These are phyloP conservation scores for Hymenoscyphus scutula DNA, from an alignment of 2,329 filamentous ascomycete species.

Conservation along the genomic window DNA sequence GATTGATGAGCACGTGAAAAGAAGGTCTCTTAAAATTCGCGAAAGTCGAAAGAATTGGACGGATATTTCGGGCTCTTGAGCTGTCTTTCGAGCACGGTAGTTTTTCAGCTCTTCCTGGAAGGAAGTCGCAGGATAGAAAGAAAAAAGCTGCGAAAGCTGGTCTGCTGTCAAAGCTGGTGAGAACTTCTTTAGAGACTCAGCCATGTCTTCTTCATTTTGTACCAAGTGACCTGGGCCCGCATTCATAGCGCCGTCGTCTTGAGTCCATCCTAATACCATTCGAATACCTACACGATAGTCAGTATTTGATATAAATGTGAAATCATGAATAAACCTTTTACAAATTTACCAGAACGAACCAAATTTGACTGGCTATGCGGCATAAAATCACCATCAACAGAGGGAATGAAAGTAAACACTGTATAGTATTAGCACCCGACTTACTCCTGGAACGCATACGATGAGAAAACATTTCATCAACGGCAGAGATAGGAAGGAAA, in stretches of 20 bases:
- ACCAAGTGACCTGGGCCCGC: background rate
- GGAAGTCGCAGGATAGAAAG: background rate
- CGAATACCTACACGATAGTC: background rate
- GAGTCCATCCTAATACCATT: background rate
- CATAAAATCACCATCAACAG: background rate
- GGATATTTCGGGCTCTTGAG: conserved; percentile 2
- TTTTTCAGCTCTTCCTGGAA: conserved; percentile 4
- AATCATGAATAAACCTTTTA: background rate
- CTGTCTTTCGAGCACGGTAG: background rate
- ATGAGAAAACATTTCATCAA: no score
- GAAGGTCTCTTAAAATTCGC: conserved; percentile 8
- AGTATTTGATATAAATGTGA: background rate
- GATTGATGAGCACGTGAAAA: conserved; percentile 12
- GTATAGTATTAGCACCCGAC: no score
- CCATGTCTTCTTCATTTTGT: background rate
- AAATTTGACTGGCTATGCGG: background rate
- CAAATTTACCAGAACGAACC: background rate
- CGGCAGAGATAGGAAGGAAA: no score
- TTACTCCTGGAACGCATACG: no score
- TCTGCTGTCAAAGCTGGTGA: background rate
- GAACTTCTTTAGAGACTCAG: background rate
- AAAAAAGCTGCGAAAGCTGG: background rate
- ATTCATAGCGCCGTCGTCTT: background rate
- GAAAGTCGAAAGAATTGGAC: conserved; percentile 7
- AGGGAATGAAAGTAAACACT: background rate